Conservation (phyloP, 441 rosid species). For the Croton laevigatus region DNA sequence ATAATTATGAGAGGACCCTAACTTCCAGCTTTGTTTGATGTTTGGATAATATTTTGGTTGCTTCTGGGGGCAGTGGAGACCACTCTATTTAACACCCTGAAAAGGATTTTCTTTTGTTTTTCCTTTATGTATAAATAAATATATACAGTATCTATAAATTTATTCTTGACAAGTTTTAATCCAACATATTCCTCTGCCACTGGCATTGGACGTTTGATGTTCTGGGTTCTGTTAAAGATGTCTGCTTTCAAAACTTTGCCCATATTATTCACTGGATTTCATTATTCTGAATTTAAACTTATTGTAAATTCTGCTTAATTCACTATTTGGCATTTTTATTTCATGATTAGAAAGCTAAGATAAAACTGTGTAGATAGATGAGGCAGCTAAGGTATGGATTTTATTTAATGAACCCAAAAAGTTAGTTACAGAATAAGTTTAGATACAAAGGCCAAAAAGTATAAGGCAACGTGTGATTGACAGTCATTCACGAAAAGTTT, state of each 20-base stretch:
- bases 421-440: neutral
- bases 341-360: neutral
- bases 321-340: neutral
- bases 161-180: conserved; percentile 20
- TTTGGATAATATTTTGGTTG: conserved; percentile 33
- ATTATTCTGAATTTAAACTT: neutral
- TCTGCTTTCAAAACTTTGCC: conserved; percentile 24
- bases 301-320: neutral
- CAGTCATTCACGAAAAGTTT: conserved; percentile 28
- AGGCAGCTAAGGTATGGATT: neutral
- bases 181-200: conserved; percentile 35
- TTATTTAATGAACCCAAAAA: conserved; percentile 12
- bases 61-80: conserved; percentile 21
- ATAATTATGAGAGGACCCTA: neutral
- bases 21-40: conserved; percentile 22
- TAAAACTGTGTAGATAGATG: neutral
- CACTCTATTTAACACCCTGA: conserved; percentile 24
- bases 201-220: conserved; percentile 7
- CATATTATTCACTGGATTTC: conserved; percentile 13
- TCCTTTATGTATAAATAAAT: neutral
- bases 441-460: conserved; percentile 29
- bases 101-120: neutral
- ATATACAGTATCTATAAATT: neutral
- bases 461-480: conserved; percentile 12
- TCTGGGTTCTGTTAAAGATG: conserved; percentile 26